phyloP scores from a whole-genome alignment of 2,329 filamentous ascomycete species.

The Aspergillus fischeri region DNA sequence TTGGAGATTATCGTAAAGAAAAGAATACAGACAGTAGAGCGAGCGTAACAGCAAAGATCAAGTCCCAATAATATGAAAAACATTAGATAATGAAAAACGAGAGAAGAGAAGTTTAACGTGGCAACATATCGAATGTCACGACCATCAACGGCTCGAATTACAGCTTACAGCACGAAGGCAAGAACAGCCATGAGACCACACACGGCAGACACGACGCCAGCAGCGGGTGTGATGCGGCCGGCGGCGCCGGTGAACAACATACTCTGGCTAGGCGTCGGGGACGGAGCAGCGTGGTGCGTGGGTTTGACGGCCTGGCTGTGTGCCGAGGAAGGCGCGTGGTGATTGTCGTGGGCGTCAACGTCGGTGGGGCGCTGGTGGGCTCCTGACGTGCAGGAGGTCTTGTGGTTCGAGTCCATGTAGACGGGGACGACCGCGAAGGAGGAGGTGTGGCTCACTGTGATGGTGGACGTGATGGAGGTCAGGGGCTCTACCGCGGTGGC shows the following conservation, averaged over 20 bases:
- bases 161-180: conserved; percentile 27
- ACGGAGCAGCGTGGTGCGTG: conserved; percentile 34
- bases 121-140: neutral
- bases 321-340: neutral
- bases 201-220: conserved; percentile 19
- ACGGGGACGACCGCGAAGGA: conserved; percentile 26
- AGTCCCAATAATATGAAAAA: neutral
- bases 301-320: too few relatives aligned
- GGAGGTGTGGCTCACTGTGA: conserved; percentile 11
- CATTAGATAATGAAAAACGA: neutral
- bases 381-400: neutral
- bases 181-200: conserved; percentile 24
- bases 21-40: neutral
- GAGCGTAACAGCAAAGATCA: neutral
- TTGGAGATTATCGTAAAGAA: neutral
- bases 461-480: conserved; percentile 4
- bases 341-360: conserved; percentile 40
- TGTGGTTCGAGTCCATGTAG: conserved; percentile 15
- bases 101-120: neutral
- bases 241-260: conserved; percentile 24
- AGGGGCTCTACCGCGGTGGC: neutral
- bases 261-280: conserved; percentile 34
- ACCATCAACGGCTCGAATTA: conserved; percentile 10
- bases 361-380: conserved; percentile 39
- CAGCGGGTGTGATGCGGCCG: conserved; percentile 12